Conservation (phyloP, 2,329 filamentous ascomycete species). For the Fusarium nelsonii region DNA sequence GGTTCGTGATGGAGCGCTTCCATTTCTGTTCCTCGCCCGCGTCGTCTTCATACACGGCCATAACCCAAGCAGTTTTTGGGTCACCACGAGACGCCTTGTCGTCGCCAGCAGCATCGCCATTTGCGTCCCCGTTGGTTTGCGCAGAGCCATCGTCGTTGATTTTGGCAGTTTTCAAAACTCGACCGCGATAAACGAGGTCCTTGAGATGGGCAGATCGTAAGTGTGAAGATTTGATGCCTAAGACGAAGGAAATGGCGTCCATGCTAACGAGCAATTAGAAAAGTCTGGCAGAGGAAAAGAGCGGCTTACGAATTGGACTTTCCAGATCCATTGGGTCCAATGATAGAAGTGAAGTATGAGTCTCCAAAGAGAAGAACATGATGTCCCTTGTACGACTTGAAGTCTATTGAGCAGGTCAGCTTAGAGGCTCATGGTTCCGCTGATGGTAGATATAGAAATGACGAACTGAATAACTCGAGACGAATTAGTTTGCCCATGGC, state of each 20-base stretch:
- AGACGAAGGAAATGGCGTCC: slow-evolving; percentile 99
- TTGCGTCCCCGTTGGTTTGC: slow-evolving; percentile 69
- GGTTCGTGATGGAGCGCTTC: slow-evolving; percentile 93
- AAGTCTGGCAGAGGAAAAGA: background rate
- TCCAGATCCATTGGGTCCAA: slow-evolving; percentile 98
- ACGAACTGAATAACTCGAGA: slow-evolving; percentile 91
- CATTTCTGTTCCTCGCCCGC: slow-evolving; percentile 94
- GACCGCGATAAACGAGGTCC: slow-evolving; percentile 95
- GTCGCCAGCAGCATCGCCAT: slow-evolving; percentile 71
- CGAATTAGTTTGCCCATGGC: slow-evolving; percentile 96
- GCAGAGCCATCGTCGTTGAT: slow-evolving; percentile 93
- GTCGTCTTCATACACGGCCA: slow-evolving; percentile 99
- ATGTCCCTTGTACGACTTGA: slow-evolving; percentile 99
- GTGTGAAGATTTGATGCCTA: slow-evolving; percentile 99
- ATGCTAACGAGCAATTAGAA: slow-evolving; percentile 69
- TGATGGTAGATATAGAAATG: background rate
- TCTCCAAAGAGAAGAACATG: slow-evolving; percentile 95
- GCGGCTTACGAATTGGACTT: slow-evolving; percentile 92
- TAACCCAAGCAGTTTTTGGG: slow-evolving; percentile 96
- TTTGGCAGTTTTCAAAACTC: slow-evolving; percentile 90
- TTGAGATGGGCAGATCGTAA: slow-evolving; percentile 92
- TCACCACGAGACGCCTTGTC: slow-evolving; percentile 79
- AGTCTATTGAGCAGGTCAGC: slow-evolving; percentile 70
- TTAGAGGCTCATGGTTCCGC: slow-evolving; percentile 5
- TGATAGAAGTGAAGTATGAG: slow-evolving; percentile 99